Evolutionary conservation across 2,329 filamentous ascomycete genomes (phyloP), one percentile per base, ranked within the genome.

Genomic region (Coniochaeta sp.): DNA sequence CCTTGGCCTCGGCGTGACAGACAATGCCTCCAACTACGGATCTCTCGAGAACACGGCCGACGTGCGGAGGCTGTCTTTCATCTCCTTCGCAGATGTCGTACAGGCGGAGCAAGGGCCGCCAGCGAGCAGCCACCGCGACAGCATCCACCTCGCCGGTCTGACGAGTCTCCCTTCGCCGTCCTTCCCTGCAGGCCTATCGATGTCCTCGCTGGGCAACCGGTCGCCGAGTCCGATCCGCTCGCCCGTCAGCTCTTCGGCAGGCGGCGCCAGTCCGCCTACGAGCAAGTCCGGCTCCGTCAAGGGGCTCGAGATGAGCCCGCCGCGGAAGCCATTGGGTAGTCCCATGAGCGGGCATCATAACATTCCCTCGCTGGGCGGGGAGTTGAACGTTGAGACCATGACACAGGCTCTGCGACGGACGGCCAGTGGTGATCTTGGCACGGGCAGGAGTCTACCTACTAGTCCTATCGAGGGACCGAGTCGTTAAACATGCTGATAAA

Each of bases 51-150:
- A 38, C 54, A 83, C 82, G 43, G 81, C 85, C 55, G 93, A 96
- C 68, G 84, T 96, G 19, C 87, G 91, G 54, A 86, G 93, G 24
- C 77, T 98, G 63, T 95, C 90, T 72, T 98, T 98, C 76, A 96
- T 98, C 71, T 96, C 92, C 8, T 98, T 98, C 74, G 93, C 93
- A 63, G 93, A 98, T 69, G 91, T 98, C 11, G 91, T 98, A 44
- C 91, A 96, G 71, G 84, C 88, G 36, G 90, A 95, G 72, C 90
- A 93, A 68, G 85, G 84, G 33, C 83, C 86, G 61, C 77, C 79
- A 36, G 73, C 83, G 55, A 86, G 81, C 65, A 89, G 93, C 62
- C 87, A 82, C 66, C 80, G 88, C 64, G 89, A 93, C 62, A 88
- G 87, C 60, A 80, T 90, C 60, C 87, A 91, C 70, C 76, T 89